Evolutionary conservation across 148 eudicot genomes (phyloP), one percentile per base, ranked within the genome.

Genomic region (Cornus florida): DNA sequence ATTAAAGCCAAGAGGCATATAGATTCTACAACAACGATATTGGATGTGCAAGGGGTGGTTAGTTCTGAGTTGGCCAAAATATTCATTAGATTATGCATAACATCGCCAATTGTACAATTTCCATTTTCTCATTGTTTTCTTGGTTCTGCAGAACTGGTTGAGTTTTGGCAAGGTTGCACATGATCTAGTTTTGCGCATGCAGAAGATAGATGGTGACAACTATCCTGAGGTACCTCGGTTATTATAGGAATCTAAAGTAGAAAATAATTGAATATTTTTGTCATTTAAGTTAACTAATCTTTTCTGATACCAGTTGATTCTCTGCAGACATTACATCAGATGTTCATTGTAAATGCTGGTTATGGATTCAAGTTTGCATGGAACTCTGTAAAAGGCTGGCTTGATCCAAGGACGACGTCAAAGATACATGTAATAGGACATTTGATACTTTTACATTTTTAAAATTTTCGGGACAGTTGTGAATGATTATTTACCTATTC

Each of bases 31-130:
- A 95, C 90, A 57, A 86, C 97, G 68, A 88, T 95, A 77, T 78
- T 95, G 88, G 99, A 95, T 83, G 99, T 91, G 72, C 89, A 90
- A 14, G 99, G 99, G 73, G 88, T 95, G 99, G 99, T 89, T 50
- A 74, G 91, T 83, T 62, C 78, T 65, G 62, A 77, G 19, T 38
- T 39, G 20, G 1, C 66, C 17, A 19, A 69, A 16, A 71, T 70
- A 41, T 65, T 64, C 19, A 32, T 65, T 39, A 31, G 43, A 16
- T 24, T 5, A 22, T 23, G 50, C 22, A 14, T 41, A 68, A 31
- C 65, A 5, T 72, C 38, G 53, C 13, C 70, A 33, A 6, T 50
- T 74, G 56, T 23, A 23, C 43, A 70, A 53, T 77, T 65, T 75
- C 33, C 60, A 66, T 69, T 53, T 60, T 80, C 78, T 78, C 28